Conservation (phyloP, 2,329 filamentous ascomycete genomes). For the Phialemonium atrogriseum region DNA sequence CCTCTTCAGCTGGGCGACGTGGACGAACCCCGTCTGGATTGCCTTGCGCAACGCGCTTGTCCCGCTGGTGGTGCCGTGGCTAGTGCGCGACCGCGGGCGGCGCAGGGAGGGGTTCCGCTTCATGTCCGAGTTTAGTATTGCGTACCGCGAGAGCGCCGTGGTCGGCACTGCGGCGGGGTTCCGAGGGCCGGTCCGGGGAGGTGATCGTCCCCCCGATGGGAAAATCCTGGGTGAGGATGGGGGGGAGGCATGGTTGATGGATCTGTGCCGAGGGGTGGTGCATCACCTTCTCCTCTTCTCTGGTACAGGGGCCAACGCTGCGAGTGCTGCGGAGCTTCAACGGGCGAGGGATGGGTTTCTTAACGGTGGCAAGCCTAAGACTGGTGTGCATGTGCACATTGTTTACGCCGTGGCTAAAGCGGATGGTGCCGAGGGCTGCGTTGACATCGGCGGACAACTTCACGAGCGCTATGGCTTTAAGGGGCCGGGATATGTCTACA, state of each 20-base stretch:
- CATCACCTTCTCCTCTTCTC: constrained; percentile 26
- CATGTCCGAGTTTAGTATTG: constrained; percentile 32
- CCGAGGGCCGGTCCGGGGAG: constrained; percentile 30
- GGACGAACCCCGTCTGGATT: constrained; percentile 23
- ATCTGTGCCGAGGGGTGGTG: constrained; percentile 14
- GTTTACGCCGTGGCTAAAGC: constrained; percentile 6
- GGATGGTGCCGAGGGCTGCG: constrained; percentile 5
- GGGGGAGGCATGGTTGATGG: constrained; percentile 15
- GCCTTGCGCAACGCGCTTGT: constrained; percentile 29
- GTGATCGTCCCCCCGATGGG: constrained; percentile 36
- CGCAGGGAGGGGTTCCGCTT: constrained; percentile 21
- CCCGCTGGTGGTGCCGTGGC: constrained; percentile 26
- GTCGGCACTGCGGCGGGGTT: constrained; percentile 22
- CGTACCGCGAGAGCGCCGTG: constrained; percentile 30
- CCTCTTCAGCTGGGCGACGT: constrained; percentile 28
- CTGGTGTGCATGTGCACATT: constrained; percentile 10
- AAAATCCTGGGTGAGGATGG: constrained; percentile 10
- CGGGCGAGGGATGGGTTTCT: constrained; percentile 8
- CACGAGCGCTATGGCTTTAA: constrained; percentile 21
- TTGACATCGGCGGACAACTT: constrained; percentile 16
- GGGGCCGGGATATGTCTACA: constrained; percentile 17
- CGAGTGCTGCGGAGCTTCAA: constrained; percentile 10
- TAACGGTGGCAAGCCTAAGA: constrained; percentile 8
- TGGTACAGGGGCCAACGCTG: constrained; percentile 7
- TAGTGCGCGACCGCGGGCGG: constrained; percentile 15